Base-by-base conservation (phyloP, 2,329 filamentous ascomycete genomes). In the Cercospora citrullina region DNA sequence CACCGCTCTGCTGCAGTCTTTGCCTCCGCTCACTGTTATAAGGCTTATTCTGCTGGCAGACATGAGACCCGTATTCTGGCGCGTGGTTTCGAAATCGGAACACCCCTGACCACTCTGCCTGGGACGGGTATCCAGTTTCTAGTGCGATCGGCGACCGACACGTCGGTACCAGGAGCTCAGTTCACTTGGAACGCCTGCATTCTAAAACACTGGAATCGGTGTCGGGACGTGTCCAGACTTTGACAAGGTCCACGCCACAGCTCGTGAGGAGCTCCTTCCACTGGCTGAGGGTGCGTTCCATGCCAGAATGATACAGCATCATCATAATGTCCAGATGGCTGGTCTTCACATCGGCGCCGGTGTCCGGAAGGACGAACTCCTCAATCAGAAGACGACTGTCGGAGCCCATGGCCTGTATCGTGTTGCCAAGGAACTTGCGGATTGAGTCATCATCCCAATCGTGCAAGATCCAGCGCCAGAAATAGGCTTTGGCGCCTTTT, bases 401-500 rank as follows among this genome's bases (percentile, higher is more conserved):
- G 10, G 63, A 16, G 36, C 64, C 71, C 69, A 73, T 68, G 10
- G 68, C 74, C 42, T 66, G 64, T 2, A 71, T 64, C 14, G 71
- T 67, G 30, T 67, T 68, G n/a, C 65, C 68, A 28, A 76, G 68
- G 30, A 75, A 71, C 16, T 68, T 66, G 21, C 61, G 31, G 18
- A 66, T 64, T 7, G 71, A 68, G 10, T 73, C 69, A 60, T 76
- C 74, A 12, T 68, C 58, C 73, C 73, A 76, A 59, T 76, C 73
- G 60, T 76, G 75, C 23, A 72, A 59, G 42, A 75, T 69, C 23
- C 63, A 70, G 42, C 72, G 72, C 57, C 73, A 60, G 63, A 72
- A 70, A 65, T 75, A 77, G 5, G 64, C 72, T 39, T 69, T 72
- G 4, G 75, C 75, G n/a, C 66, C 69, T 53, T 74, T 69, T 30